A percentile compares a stretch with the other conserved stretches of the same genome.
Conservation (phyloP, 345 rosid genomes). For the Stellera chamaejasme region DNA sequence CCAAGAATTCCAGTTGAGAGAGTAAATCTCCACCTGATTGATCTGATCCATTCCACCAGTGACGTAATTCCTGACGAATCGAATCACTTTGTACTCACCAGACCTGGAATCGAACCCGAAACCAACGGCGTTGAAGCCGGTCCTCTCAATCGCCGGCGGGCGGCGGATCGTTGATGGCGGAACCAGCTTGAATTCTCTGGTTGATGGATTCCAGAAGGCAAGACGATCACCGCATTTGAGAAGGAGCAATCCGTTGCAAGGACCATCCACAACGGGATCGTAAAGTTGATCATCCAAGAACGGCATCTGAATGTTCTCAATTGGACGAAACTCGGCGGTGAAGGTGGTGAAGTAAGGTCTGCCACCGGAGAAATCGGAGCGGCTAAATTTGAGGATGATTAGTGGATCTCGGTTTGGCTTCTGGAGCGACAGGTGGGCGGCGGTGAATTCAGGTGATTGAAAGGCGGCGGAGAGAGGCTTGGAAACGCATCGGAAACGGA, state of each 20-base stretch:
- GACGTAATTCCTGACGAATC: not conserved
- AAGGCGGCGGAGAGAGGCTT: slow-evolving; percentile 1
- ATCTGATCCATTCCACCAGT: not conserved
- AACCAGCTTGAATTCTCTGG: slow-evolving; percentile 2
- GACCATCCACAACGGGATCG: slow-evolving; percentile 3
- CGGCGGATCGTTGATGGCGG: slow-evolving; percentile 2
- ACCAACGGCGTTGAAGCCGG: not conserved
- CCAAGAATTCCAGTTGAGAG: slow-evolving; percentile 1
- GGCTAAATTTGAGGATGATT: slow-evolving; percentile 1
- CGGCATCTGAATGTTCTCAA: slow-evolving; percentile 3
- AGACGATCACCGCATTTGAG: not conserved
- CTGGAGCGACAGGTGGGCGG: not conserved
- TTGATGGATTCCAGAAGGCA: slow-evolving; percentile 8
- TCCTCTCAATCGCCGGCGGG: not conserved
- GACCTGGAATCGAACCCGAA: slow-evolving; percentile 2
- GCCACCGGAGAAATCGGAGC: not conserved
- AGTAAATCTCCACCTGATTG: slow-evolving; percentile 3
- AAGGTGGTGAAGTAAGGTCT: not conserved
- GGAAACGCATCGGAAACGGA: slow-evolving; percentile 11
- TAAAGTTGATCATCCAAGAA: not conserved
- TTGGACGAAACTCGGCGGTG: not conserved
- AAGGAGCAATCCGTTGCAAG: slow-evolving; percentile 9
- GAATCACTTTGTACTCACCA: slow-evolving; percentile 5
- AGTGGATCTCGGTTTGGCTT: not conserved
- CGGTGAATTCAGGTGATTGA: not conserved